These are phyloP conservation scores for Lepiota venenata DNA, from an alignment of 768 basidiomycete species.

Conservation along the genomic window DNA sequence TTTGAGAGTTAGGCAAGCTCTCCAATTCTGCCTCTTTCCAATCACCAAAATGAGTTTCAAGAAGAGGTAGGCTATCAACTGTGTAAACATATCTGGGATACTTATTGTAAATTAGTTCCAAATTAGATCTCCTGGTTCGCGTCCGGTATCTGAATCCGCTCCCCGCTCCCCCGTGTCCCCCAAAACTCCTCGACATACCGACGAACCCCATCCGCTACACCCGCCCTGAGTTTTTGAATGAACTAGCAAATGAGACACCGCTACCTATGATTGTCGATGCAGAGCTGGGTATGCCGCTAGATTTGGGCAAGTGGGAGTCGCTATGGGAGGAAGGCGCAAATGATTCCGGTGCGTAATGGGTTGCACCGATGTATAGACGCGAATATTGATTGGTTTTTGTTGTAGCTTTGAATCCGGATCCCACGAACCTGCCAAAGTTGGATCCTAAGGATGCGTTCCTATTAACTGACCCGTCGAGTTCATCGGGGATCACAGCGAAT, in stretches of 20 bases:
- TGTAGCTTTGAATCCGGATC: conserved; percentile 62
- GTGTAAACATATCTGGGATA: conserved; percentile 7
- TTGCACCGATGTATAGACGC: neutral
- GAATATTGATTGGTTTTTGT: neutral
- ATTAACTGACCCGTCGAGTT: conserved; percentile 59
- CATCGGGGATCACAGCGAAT: conserved; percentile 40
- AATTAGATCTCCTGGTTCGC: conserved; percentile 88
- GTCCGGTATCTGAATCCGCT: conserved; percentile 94
- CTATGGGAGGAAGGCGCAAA: conserved; percentile 81
- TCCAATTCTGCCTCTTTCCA: neutral
- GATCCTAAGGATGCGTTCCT: conserved; percentile 79
- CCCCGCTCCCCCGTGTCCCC: conserved; percentile 95
- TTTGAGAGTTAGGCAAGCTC: neutral
- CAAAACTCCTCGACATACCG: conserved; percentile 89
- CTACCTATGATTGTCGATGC: conserved; percentile 97
- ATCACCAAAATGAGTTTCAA: conserved; percentile 46
- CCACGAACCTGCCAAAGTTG: conserved; percentile 49
- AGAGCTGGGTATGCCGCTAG: conserved; percentile 95
- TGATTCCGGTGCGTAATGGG: conserved; percentile 54
- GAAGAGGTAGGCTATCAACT: conserved; percentile 40
- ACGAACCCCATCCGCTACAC: conserved; percentile 89
- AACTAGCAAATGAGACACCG: conserved; percentile 75
- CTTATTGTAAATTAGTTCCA: conserved; percentile 34
- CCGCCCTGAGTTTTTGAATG: conserved; percentile 78
- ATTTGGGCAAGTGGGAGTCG: conserved; percentile 78